Conservation (phyloP, 2,329 filamentous ascomycete genomes). For the Pseudodiploospora longispora region DNA sequence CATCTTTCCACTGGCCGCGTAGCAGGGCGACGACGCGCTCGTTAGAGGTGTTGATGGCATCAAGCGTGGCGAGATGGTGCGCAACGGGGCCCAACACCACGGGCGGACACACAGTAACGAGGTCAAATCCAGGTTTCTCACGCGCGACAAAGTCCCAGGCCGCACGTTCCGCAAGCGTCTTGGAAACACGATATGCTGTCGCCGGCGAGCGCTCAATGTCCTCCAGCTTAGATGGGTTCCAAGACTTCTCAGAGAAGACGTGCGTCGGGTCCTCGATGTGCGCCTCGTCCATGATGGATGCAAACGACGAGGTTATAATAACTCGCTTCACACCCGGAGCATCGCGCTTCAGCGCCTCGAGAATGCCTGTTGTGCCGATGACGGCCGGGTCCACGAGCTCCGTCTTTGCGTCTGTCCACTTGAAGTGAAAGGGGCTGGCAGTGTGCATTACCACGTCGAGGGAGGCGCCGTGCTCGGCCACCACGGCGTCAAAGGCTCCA, state of each 20-base stretch:
- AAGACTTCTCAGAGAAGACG: conserved; percentile 39
- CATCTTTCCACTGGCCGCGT: conserved; percentile 39
- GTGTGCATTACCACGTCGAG: conserved; percentile 53
- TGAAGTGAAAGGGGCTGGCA: conserved; percentile 52
- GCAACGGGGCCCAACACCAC: conserved; percentile 46
- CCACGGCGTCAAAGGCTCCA: conserved; percentile 63
- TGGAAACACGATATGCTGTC: conserved; percentile 46
- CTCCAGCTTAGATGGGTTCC: conserved; percentile 45
- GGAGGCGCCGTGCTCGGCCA: conserved; percentile 32
- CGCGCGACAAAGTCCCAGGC: conserved; percentile 43
- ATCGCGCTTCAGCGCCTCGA: conserved; percentile 57
- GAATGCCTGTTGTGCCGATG: conserved; percentile 58
- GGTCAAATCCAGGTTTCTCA: conserved; percentile 37
- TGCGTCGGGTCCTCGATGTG: conserved; percentile 29
- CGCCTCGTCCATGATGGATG: conserved; percentile 37
- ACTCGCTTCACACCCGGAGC: conserved; percentile 60
- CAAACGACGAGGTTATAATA: conserved; percentile 52
- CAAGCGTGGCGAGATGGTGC: conserved; percentile 37
- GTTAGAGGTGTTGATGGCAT: conserved; percentile 46
- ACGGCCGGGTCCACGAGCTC: conserved; percentile 52
- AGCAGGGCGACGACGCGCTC: conserved; percentile 42
- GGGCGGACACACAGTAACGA: conserved; percentile 47
- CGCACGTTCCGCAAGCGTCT: conserved; percentile 45
- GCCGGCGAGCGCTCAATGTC: conserved; percentile 31
- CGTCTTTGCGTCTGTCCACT: conserved; percentile 39